Evolutionary conservation across 1,284 basidiomycete genomes (phyloP).

Genomic region (Rhodotorula sp.): DNA sequence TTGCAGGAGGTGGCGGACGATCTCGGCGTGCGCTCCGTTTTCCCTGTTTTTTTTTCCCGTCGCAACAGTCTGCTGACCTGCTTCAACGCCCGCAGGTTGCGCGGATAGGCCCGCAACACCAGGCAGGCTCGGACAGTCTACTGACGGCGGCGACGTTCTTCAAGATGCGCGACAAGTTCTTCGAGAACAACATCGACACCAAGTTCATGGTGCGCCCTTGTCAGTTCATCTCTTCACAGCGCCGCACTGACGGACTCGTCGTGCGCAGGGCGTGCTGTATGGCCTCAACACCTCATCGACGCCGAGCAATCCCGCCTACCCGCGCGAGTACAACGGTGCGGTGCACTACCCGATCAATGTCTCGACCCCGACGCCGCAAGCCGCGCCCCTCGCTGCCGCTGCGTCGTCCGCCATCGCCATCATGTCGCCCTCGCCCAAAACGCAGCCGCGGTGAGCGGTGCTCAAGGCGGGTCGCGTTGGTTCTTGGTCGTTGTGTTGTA

Average conservation of each 20-base stretch:
- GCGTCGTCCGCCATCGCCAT: slow-evolving; percentile 23
- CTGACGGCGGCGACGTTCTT: slow-evolving; percentile 93
- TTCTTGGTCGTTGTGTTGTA: not conserved
- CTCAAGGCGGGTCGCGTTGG: not conserved
- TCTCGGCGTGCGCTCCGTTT: slow-evolving; percentile 63
- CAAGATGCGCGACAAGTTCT: slow-evolving; percentile 90
- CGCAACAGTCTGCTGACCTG: not conserved
- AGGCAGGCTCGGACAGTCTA: slow-evolving; percentile 93
- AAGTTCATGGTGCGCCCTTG: slow-evolving; percentile 36
- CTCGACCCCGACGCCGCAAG: slow-evolving; percentile 4
- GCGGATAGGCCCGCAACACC: slow-evolving; percentile 89
- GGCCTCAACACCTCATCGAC: slow-evolving; percentile 36
- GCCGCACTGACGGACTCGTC: not conserved
- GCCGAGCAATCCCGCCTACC: slow-evolving; percentile 19
- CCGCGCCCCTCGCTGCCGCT: slow-evolving; percentile 14
- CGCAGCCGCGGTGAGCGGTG: slow-evolving; percentile 8
- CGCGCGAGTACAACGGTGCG: slow-evolving; percentile 40
- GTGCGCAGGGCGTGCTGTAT: slow-evolving; percentile 37
- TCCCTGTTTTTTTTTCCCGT: rapidly evolving
- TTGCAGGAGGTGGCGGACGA: slow-evolving; percentile 96
- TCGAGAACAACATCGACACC: slow-evolving; percentile 75
- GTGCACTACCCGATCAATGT: slow-evolving; percentile 39
- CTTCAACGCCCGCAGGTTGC: slow-evolving; percentile 61
- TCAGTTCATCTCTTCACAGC: not conserved
- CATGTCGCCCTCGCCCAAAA: slow-evolving; percentile 26